phyloP scores from a whole-genome alignment of 164 flowering plant genomes.

The Aristolochia californica region DNA sequence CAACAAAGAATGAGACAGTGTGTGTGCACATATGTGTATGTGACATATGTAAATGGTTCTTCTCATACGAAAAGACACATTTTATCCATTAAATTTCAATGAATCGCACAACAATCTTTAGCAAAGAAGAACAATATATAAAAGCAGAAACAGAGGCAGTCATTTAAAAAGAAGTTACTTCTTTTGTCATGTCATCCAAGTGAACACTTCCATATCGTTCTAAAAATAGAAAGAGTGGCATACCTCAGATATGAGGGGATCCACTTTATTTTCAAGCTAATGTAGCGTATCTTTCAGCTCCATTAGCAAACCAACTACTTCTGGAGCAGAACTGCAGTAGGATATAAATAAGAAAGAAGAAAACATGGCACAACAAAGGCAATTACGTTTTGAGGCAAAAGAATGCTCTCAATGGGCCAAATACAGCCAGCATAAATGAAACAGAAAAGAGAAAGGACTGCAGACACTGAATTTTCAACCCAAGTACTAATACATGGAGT shows the following conservation, averaged over 20 bases:
- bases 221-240: conserved; percentile 1
- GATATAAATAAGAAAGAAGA: neutral
- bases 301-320: conserved; percentile 60
- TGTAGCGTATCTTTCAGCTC: conserved; percentile 56
- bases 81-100: neutral
- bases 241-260: conserved; percentile 75
- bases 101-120: neutral
- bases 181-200: too few relatives aligned
- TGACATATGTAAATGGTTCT: neutral
- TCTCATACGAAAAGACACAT: neutral
- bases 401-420: neutral
- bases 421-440: neutral
- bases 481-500: neutral
- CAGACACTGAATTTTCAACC: neutral
- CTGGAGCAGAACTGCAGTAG: conserved; percentile 67
- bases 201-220: too few relatives aligned
- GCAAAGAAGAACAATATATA: neutral
- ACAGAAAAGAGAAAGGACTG: neutral
- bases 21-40: too few relatives aligned
- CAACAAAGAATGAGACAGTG: neutral
- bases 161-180: too few relatives aligned
- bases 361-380: neutral
- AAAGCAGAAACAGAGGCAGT: too few relatives aligned
- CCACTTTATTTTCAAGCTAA: conserved; percentile 54
- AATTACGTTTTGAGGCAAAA: neutral